A percentile compares a stretch with the other conserved stretches of the same genome.
These are phyloP conservation scores for Colletotrichum echinochloae DNA, from an alignment of 2,329 filamentous ascomycete genomes.

Conservation along the genomic window DNA sequence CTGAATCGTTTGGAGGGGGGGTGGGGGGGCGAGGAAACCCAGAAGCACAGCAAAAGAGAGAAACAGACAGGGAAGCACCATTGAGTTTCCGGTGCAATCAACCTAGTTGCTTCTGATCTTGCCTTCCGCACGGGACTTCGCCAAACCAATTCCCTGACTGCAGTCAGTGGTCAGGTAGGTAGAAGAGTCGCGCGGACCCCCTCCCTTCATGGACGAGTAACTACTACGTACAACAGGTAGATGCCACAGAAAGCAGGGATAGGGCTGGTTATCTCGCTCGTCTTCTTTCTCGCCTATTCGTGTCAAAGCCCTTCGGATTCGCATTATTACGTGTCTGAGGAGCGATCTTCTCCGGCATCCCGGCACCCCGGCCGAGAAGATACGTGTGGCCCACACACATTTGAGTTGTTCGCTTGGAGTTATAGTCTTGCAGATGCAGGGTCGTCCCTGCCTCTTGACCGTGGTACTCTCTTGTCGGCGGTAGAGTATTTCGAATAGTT, in stretches of 20 bases:
- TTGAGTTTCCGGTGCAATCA: not conserved
- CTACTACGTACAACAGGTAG: too few relatives aligned
- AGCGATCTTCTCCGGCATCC: not conserved
- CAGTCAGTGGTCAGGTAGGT: not conserved
- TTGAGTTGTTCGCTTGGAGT: not conserved
- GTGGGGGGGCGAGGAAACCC: not conserved
- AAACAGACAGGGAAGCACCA: not conserved
- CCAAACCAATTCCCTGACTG: not conserved
- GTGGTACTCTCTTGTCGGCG: not conserved
- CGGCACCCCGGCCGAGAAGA: not conserved
- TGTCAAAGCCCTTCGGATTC: not conserved
- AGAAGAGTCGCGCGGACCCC: not conserved
- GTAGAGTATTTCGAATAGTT: not conserved
- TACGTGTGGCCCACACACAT: not conserved
- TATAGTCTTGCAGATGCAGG: not conserved
- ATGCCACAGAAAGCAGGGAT: not conserved
- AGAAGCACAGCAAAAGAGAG: not conserved
- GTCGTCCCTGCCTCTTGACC: not conserved
- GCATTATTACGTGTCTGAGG: not conserved
- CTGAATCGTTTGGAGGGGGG: not conserved
- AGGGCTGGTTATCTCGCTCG: not conserved
- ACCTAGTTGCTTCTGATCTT: not conserved
- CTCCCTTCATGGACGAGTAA: not conserved
- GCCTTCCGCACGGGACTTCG: not conserved
- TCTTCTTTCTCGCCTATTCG: not conserved